Evolutionary conservation across 768 basidiomycete species (phyloP), one percentile per base, ranked within the genome.

Genomic region (Gyrodon lividus): DNA sequence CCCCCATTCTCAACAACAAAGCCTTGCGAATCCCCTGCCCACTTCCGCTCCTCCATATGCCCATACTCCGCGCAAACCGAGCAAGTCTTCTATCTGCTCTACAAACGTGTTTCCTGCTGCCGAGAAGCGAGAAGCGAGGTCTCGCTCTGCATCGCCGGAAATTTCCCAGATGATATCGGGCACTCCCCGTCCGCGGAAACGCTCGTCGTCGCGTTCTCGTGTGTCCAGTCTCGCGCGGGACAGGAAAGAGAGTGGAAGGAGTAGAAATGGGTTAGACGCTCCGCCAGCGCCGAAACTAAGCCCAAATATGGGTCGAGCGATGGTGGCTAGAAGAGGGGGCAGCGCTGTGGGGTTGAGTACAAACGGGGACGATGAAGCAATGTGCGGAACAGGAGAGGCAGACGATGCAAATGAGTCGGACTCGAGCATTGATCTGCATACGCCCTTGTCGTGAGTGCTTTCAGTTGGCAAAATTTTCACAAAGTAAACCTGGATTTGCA

Each of bases 401-500:
- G 61, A 66, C 5, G 72, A 65, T 9, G 75, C 53, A 1, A 69
- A 70, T 22, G 80, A 79, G n/a, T 76, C 76, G 1, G 83, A 84
- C 68, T 85, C 83, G 16, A 83, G 82, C 64, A 62, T 86, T 44
- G 85, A 87, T 67, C 59, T 87, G 28, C 84, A 86, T 58, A 87
- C 85, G 1, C 83, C 84, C 0, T 63, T 87, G 8, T 83, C 85
- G 84, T 86, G 59, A 67, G 84, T 80, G 9, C 50, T 12, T 50
- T 43, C 47, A 35, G 39, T 31, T 43, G 48, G 8, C 24, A 48
- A 50, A 31, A 5, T 16, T 16, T 12, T 4, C 8, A 8, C 41
- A 49, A n/a, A 43, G 17, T 3, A 47, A 22, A 8, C 4, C 10
- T 13, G 35, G 35, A 8, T 4, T 47, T 48, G 8, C 55, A 87